Conservation (phyloP, 257 asterid genomes). For the Pogostemon cablin region DNA sequence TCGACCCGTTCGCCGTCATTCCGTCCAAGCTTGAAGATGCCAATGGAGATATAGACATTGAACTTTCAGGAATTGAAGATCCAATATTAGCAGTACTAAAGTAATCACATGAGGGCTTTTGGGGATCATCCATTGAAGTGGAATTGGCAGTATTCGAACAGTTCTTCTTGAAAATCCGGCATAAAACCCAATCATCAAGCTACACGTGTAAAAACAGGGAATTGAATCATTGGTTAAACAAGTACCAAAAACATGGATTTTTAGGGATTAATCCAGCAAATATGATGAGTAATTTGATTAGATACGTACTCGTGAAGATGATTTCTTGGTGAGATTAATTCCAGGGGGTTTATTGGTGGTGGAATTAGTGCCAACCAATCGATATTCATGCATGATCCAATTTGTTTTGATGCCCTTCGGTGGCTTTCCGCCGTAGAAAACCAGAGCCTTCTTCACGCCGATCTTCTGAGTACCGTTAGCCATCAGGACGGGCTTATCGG, state of each 20-base stretch:
- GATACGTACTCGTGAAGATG: slow-evolving; percentile 42
- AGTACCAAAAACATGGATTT: too few species aligned
- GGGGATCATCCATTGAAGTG: slow-evolving; percentile 12
- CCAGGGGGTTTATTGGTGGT: slow-evolving; percentile 38
- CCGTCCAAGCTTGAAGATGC: slow-evolving; percentile 15
- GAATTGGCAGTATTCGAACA: slow-evolving; percentile 15
- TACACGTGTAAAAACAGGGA: neutral
- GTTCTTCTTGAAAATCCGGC: slow-evolving; percentile 52
- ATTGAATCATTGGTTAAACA: too few species aligned
- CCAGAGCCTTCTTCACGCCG: slow-evolving; percentile 50
- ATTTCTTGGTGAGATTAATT: slow-evolving; percentile 29
- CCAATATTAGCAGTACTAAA: slow-evolving; percentile 21
- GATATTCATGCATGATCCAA: slow-evolving; percentile 60
- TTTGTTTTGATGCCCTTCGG: slow-evolving; percentile 47
- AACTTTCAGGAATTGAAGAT: neutral
- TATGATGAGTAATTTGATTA: too few species aligned
- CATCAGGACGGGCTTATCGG: slow-evolving; percentile 46
- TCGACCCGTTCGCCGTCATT: neutral
- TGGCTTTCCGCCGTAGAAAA: slow-evolving; percentile 51
- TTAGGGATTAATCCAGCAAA: too few species aligned
- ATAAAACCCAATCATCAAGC: slow-evolving; percentile 60
- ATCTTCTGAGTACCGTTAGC: slow-evolving; percentile 33
- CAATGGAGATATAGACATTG: slow-evolving; percentile 28
- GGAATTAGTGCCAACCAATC: slow-evolving; percentile 36
- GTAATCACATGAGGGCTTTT: neutral